Conservation (phyloP, 345 rosid species). For the Excoecaria cochinchinensis region DNA sequence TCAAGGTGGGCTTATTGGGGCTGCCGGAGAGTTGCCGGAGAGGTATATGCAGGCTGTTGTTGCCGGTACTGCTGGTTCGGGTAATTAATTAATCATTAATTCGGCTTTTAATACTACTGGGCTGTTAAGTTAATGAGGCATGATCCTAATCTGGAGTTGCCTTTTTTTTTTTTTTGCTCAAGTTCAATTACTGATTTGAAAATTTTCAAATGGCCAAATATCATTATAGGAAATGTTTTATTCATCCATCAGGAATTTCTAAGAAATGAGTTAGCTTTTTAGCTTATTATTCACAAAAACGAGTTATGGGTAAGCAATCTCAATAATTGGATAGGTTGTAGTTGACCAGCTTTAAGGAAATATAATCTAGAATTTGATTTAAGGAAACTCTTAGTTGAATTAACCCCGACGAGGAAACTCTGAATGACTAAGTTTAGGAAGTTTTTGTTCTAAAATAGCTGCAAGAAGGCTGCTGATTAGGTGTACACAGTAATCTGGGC, state of each 20-base stretch:
- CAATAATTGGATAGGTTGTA: not conserved
- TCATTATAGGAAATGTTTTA: not conserved
- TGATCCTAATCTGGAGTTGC: not conserved
- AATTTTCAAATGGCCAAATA: not conserved
- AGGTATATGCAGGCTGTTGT: conserved; percentile 91
- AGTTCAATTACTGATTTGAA: too few relatives aligned
- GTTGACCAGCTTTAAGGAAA: not conserved
- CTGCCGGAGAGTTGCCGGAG: conserved; percentile 90
- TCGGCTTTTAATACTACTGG: not conserved
- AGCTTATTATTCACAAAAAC: not conserved
- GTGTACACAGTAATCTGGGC: not conserved
- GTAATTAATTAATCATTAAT: conserved; percentile 30
- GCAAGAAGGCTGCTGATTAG: not conserved
- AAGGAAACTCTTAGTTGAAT: conserved; percentile 1
- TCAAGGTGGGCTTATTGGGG: conserved; percentile 85
- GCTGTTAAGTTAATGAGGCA: not conserved
- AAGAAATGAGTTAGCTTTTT: conserved; percentile 1
- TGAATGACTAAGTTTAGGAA: not conserved
- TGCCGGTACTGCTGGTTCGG: conserved; percentile 97
- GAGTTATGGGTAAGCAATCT: not conserved
- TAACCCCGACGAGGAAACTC: not conserved
- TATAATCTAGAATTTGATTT: not conserved
- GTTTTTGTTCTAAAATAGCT: not conserved
- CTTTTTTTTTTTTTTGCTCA: too few relatives aligned
- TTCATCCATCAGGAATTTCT: not conserved